Evolutionary conservation across 2,329 filamentous ascomycete genomes (phyloP).

Genomic region (Aspergillus fischeri): DNA sequence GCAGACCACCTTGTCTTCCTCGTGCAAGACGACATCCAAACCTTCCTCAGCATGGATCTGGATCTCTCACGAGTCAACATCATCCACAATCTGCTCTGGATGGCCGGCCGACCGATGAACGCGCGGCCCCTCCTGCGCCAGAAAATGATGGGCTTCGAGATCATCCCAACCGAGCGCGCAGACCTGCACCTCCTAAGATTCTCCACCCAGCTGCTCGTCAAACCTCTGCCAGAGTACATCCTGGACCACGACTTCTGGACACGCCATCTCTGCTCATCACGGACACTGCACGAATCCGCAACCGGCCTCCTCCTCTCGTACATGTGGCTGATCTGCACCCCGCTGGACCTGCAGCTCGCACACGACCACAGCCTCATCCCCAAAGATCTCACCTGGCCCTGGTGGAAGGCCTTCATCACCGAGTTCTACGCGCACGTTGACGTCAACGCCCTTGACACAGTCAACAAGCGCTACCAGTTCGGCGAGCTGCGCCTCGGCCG

Average conservation of each 20-base stretch:
- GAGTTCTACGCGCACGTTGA: conserved; percentile 26
- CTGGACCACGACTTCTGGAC: conserved; percentile 21
- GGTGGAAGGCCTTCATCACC: conserved; percentile 35
- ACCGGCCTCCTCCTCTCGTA: conserved; percentile 42
- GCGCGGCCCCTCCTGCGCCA: conserved; percentile 16
- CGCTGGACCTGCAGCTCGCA: conserved; percentile 38
- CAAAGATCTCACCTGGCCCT: conserved; percentile 30
- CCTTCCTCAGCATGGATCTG: neutral
- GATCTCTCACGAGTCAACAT: neutral
- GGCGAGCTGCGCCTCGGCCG: conserved; percentile 44
- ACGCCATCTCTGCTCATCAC: conserved; percentile 13
- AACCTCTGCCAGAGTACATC: conserved; percentile 24
- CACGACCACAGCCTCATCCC: conserved; percentile 30
- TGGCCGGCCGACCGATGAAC: neutral
- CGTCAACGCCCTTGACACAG: conserved; percentile 25
- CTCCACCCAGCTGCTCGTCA: conserved; percentile 19
- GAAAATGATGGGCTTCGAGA: conserved; percentile 12
- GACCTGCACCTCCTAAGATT: conserved; percentile 26
- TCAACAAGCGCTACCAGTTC: conserved; percentile 41
- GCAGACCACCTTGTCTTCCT: neutral
- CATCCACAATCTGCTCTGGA: neutral
- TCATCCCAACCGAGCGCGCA: conserved; percentile 22
- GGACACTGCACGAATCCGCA: conserved; percentile 23
- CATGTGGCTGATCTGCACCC: conserved; percentile 36
- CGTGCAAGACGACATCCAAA: neutral